Conservation (phyloP, 164 flowering plant genomes). For the Berberis thunbergii region DNA sequence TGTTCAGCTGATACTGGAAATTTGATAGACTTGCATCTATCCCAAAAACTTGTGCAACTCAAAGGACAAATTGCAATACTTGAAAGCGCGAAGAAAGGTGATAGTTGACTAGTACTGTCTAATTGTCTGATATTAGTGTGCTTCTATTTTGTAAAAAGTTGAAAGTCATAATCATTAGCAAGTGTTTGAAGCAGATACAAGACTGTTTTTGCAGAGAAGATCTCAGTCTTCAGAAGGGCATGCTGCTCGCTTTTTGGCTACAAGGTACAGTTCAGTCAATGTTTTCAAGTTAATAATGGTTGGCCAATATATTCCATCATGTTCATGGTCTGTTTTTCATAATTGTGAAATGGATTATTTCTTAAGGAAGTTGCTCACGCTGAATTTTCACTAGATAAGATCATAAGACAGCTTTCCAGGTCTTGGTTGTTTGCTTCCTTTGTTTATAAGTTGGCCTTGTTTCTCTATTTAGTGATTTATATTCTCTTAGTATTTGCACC, state of each 20-base stretch:
- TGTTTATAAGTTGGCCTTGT: too few relatives aligned
- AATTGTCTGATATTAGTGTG: not conserved
- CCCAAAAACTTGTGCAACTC: conserved; percentile 72
- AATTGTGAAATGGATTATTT: too few relatives aligned
- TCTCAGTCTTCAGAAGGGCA: conserved; percentile 96
- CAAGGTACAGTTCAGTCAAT: conserved; percentile 43
- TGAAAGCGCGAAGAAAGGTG: conserved; percentile 96
- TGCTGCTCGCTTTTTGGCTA: conserved; percentile 98
- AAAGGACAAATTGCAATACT: conserved; percentile 93
- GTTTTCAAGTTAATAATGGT: not conserved
- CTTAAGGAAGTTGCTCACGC: too few relatives aligned
- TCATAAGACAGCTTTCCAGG: too few relatives aligned
- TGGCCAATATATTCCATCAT: too few relatives aligned
- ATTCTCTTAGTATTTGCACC: too few relatives aligned
- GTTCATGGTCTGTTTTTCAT: too few relatives aligned
- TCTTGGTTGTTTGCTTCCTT: too few relatives aligned
- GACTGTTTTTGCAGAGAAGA: conserved; percentile 91
- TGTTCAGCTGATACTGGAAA: conserved; percentile 58
- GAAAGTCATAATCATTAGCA: not conserved
- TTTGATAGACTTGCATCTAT: conserved; percentile 58
- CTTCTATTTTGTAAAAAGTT: not conserved
- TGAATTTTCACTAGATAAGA: too few relatives aligned
- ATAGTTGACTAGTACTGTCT: conserved; percentile 5
- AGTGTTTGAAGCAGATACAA: conserved; percentile 62
- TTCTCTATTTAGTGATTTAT: too few relatives aligned